Conservation (phyloP, 139 green algal species). For the Raphidocelis subcapitata region DNA sequence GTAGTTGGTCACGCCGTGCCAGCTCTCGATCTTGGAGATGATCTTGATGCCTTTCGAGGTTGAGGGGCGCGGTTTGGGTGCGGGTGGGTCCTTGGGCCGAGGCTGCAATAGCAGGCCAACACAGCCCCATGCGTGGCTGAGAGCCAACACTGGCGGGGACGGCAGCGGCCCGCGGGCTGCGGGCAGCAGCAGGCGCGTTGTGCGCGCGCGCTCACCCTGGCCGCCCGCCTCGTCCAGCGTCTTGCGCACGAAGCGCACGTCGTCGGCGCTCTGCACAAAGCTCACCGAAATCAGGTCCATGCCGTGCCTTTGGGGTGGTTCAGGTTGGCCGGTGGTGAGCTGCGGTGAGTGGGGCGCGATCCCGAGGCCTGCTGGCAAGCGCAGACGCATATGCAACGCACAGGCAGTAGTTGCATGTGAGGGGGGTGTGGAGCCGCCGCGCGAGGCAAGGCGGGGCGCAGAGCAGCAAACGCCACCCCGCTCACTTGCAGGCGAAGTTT, state of each 20-base stretch:
- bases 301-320: constrained; percentile 31
- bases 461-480: too few species aligned
- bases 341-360: too few species aligned
- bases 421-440: too few species aligned
- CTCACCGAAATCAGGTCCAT: constrained; percentile 65
- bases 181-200: neutral
- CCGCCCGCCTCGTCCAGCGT: constrained; percentile 53
- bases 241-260: constrained; percentile 51
- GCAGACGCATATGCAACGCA: too few species aligned
- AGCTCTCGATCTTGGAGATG: constrained; percentile 70
- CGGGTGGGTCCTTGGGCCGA: too few species aligned
- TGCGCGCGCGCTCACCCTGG: neutral
- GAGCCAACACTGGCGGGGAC: neutral
- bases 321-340: too few species aligned
- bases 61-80: too few species aligned
- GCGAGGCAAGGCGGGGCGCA: too few species aligned
- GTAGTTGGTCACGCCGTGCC: constrained; percentile 59
- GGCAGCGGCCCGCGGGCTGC: neutral
- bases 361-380: too few species aligned
- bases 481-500: constrained; percentile 47
- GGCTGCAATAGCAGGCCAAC: too few species aligned
- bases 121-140: neutral
- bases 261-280: constrained; percentile 50
- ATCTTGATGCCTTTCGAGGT: constrained; percentile 42
- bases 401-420: too few species aligned